Evolutionary conservation across 495 filamentous ascomycete genomes (phyloP), one percentile per base, ranked within the genome.

Genomic region (Corynascus novoguineensis): DNA sequence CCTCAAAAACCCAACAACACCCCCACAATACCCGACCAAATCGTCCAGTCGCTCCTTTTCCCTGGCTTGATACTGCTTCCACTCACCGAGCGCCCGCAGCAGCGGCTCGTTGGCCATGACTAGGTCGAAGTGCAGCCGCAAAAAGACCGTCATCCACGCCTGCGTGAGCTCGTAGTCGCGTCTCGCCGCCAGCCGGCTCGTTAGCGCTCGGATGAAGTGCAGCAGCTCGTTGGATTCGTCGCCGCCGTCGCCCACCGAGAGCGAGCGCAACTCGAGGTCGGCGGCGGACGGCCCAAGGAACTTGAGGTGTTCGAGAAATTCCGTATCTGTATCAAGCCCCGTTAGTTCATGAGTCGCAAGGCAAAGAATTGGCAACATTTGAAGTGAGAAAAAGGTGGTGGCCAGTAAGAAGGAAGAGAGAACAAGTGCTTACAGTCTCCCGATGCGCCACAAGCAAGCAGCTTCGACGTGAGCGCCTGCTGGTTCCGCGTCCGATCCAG

Each of bases 101-200:
- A 75, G 64, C 37, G 57, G 46, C 62, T 69, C 62, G 63, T 65
- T 75, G 56, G 55, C 71, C 67, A 71, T 73, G 54, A 78, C 68
- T 40, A 75, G 38, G 61, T 79, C 77, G 50, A 74, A 76, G 71
- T 97, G 90, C 34, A 92, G 68, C 48, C 85, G 81, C 53, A 98
- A 63, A 62, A 97, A 93, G 0, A 97, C 91, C 15, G 84, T 82
- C 88, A 98, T 96, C 93, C 95, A 98, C 10, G 89, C 89, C 72
- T 96, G 90, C 38, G 89, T 85, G 46, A 98, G 78, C 67, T 98
- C 93, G 68, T 92, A 98, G 73, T 98, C 93, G 41, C 78, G 79
- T 54, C 81, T 81, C 38, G 78, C 73, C 19, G 72, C 70, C 25
- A 97, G 73, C 15, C 86, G 78, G 55, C 71, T 73, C 0, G 88